Conservation (phyloP, 345 rosid species). For the Citropsis articulata region DNA sequence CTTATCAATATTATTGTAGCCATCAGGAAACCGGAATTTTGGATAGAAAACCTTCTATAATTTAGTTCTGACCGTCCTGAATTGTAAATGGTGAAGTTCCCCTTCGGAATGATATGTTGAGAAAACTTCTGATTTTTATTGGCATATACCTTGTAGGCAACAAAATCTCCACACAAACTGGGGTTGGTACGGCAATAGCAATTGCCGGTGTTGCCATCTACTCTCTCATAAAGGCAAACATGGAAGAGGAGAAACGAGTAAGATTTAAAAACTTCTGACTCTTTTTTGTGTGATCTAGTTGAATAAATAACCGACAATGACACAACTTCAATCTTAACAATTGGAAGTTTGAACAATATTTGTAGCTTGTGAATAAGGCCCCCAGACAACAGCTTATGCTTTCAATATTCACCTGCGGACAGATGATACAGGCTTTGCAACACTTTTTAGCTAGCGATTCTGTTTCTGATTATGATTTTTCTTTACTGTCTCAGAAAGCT, state of each 20-base stretch:
- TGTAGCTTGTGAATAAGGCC: neutral
- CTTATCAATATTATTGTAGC: neutral
- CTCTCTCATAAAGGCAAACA: conserved; percentile 48
- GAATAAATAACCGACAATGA: no score
- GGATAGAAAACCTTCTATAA: neutral
- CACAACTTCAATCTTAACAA: neutral
- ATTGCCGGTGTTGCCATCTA: conserved; percentile 51
- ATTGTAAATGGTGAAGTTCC: neutral
- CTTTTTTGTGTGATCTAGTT: no score
- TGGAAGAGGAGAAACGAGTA: conserved; percentile 48
- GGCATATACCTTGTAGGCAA: conserved; percentile 31
- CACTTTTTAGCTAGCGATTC: neutral
- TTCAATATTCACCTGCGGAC: neutral
- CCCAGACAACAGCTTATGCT: neutral
- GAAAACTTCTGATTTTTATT: neutral
- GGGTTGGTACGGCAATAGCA: conserved; percentile 48
- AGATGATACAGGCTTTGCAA: neutral
- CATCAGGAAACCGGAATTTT: neutral
- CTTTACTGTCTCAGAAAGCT: conserved; percentile 31
- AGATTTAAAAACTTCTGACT: neutral
- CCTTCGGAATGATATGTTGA: neutral
- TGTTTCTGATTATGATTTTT: neutral
- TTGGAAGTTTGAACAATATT: neutral
- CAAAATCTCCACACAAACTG: conserved; percentile 51
- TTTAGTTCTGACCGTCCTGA: neutral